Evolutionary conservation across 331 rosid genomes (phyloP).

Genomic region (Quercus tomentella): DNA sequence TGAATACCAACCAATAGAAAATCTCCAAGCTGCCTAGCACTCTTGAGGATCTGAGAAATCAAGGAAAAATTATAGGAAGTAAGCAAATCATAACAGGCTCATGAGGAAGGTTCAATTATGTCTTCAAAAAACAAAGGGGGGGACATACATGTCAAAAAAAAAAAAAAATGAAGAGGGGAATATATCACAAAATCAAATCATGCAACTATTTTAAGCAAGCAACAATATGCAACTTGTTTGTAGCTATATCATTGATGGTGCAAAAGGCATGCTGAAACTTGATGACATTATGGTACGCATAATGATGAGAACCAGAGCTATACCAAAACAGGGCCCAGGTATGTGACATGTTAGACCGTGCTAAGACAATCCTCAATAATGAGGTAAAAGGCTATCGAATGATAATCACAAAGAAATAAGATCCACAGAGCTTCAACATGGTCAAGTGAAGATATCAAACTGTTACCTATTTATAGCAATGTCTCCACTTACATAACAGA

Average conservation of each 20-base stretch:
- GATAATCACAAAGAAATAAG: not conserved
- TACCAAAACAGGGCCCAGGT: not conserved
- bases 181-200: not conserved
- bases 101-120: not conserved
- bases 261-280: not conserved
- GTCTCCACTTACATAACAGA: not conserved
- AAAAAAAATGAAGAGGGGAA: not conserved
- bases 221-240: not conserved
- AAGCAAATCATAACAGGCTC: not conserved
- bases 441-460: not conserved
- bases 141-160: not conserved
- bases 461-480: not conserved
- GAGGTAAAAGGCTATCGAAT: not conserved
- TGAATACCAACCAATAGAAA: conserved; percentile 92
- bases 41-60: conserved; percentile 69
- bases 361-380: not conserved
- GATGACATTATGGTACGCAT: not conserved
- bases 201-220: not conserved
- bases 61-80: conserved; percentile 9
- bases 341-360: not conserved
- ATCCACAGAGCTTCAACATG: not conserved
- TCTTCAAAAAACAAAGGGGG: not conserved
- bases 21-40: conserved; percentile 91
- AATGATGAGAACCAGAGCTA: not conserved
- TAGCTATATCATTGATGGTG: conserved; percentile 5